Evolutionary conservation across 2,329 filamentous ascomycete genomes (phyloP).

Genomic region (Sarocladium brachiariae): DNA sequence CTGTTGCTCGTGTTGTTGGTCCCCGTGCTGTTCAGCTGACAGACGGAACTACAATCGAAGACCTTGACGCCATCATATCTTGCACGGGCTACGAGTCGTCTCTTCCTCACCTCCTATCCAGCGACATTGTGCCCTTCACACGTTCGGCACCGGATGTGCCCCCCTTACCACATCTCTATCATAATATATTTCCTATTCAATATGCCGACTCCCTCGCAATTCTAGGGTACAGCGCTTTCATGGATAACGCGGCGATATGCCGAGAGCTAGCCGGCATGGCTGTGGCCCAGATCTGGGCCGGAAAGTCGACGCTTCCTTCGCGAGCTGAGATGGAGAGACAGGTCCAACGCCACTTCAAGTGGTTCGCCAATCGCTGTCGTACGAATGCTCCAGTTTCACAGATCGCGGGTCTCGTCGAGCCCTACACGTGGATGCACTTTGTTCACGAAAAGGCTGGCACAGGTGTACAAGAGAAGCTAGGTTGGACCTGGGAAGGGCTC

Average conservation of each 20-base stretch:
- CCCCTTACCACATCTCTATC: constrained; percentile 29
- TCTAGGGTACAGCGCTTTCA: constrained; percentile 26
- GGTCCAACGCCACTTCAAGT: constrained; percentile 11
- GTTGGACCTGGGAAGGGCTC: constrained; percentile 30
- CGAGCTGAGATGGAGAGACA: constrained; percentile 25
- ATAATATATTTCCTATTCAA: constrained; percentile 37
- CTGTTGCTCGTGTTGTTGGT: constrained; percentile 14
- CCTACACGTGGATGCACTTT: constrained; percentile 28
- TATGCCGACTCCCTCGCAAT: constrained; percentile 37
- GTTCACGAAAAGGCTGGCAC: constrained; percentile 33
- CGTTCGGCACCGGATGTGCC: constrained; percentile 12
- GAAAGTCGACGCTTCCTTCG: constrained; percentile 27
- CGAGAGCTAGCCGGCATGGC: constrained; percentile 33
- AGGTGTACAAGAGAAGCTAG: constrained; percentile 30
- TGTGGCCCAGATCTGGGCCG: constrained; percentile 34
- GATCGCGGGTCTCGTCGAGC: constrained; percentile 17
- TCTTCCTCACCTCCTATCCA: constrained; percentile 17
- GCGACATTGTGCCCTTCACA: constrained; percentile 8
- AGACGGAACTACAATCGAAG: constrained; percentile 19
- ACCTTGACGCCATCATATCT: constrained; percentile 22
- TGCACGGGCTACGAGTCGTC: constrained; percentile 26
- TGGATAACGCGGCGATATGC: constrained; percentile 25
- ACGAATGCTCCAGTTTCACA: constrained; percentile 11
- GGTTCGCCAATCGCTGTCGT: constrained; percentile 13
- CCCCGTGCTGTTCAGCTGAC: constrained; percentile 17